phyloP scores from a whole-genome alignment of 305 asterid genomes.

The Solanum hybrid region DNA sequence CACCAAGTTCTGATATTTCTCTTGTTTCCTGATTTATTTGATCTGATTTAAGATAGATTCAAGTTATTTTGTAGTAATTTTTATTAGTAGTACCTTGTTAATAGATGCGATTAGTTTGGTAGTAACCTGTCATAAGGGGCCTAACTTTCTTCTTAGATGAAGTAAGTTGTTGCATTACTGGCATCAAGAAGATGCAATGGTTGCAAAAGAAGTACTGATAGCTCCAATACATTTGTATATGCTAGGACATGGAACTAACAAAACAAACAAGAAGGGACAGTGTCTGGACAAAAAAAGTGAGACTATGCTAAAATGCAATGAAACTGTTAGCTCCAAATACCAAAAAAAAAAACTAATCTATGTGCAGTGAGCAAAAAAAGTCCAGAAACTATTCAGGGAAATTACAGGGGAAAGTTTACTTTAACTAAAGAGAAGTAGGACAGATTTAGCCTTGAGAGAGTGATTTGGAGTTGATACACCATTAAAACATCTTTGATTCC shows the following conservation, averaged over 20 bases:
- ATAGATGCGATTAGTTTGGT: background rate
- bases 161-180: background rate
- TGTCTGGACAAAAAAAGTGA: background rate
- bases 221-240: background rate
- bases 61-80: background rate
- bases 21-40: background rate
- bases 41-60: background rate
- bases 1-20: background rate
- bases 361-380: background rate
- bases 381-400: background rate
- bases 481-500: background rate
- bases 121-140: background rate
- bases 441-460: background rate
- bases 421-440: background rate
- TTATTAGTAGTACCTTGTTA: background rate
- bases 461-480: background rate
- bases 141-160: background rate
- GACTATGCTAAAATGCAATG: background rate
- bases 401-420: background rate
- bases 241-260: background rate
- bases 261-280: background rate
- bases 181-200: background rate
- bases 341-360: background rate
- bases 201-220: background rate
- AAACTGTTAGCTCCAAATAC: background rate